A percentile compares a stretch with the other conserved stretches of the same genome.
Conservation (phyloP, 2,329 filamentous ascomycete genomes). For the Ceratocystis alfenasii region DNA sequence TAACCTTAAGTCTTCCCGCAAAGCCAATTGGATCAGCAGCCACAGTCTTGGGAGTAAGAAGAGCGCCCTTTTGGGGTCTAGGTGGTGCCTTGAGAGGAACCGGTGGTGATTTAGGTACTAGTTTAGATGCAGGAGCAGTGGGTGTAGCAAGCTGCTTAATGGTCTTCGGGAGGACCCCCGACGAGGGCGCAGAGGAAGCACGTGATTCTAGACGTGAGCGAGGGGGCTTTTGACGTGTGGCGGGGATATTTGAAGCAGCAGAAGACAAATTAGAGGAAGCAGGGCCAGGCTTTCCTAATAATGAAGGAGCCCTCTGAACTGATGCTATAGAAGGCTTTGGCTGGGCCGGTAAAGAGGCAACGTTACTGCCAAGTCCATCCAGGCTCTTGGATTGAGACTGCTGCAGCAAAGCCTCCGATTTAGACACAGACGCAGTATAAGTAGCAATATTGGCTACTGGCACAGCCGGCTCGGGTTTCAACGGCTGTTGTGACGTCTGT, state of each 20-base stretch:
- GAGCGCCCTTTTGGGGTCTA: conserved; percentile 11
- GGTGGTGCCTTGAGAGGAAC: conserved; percentile 7
- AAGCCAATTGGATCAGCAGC: conserved; percentile 12
- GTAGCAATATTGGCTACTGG: neutral
- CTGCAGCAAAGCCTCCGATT: neutral
- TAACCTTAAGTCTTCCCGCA: conserved; percentile 17
- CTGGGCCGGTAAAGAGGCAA: neutral
- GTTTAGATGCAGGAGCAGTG: neutral
- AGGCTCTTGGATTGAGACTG: neutral
- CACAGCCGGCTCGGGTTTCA: neutral
- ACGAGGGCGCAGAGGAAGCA: neutral
- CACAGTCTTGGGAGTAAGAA: conserved; percentile 15
- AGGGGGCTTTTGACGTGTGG: neutral
- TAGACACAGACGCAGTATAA: neutral
- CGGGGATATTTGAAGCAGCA: neutral
- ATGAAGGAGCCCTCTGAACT: neutral
- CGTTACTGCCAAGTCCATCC: no score
- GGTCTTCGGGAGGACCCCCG: neutral
- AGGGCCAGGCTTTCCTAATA: neutral
- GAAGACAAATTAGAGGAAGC: neutral
- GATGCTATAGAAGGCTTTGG: neutral
- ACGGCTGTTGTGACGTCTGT: neutral
- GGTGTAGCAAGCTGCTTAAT: neutral
- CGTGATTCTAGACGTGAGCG: neutral
- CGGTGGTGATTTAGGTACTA: neutral